Evolutionary conservation across 306 rosid genomes (phyloP).

Genomic region (Neltuma alba): DNA sequence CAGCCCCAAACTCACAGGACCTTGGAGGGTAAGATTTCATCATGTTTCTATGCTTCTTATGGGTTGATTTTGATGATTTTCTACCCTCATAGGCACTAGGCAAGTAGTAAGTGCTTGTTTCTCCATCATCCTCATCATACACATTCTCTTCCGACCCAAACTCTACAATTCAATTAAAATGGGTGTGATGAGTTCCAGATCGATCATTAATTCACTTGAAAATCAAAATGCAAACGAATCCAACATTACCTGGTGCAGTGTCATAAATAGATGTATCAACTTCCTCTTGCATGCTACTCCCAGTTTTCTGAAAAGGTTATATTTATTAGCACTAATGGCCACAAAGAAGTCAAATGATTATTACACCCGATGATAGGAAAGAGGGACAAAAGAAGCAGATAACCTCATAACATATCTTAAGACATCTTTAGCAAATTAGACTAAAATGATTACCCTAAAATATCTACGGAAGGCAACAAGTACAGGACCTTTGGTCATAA

Average conservation of each 20-base stretch:
- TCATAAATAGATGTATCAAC: conserved; percentile 83
- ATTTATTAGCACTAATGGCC: conserved; percentile 15
- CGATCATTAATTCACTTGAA: conserved; percentile 29
- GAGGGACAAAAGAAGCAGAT: background rate
- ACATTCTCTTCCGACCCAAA: conserved; percentile 64
- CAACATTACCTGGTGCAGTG: conserved; percentile 66
- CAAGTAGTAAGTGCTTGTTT: conserved; percentile 61
- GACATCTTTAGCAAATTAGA: background rate
- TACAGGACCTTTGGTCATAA: background rate
- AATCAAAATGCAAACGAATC: conserved; percentile 32
- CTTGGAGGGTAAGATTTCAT: conserved; percentile 54
- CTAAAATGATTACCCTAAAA: conserved; percentile 18
- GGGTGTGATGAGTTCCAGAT: conserved; percentile 33
- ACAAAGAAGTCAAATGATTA: background rate
- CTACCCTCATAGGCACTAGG: conserved; percentile 68
- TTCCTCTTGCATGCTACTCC: conserved; percentile 79
- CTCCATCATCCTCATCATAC: conserved; percentile 88
- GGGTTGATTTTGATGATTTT: conserved; percentile 55
- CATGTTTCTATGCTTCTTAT: conserved; percentile 62
- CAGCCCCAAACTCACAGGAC: conserved; percentile 67
- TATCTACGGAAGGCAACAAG: background rate
- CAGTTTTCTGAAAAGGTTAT: conserved; percentile 70
- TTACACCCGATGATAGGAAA: background rate
- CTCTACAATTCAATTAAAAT: conserved; percentile 43
- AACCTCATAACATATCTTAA: background rate